A percentile compares a stretch with the other conserved stretches of the same genome.
Evolutionary conservation across 345 rosid species (phyloP).

Genomic region (Angophora floribunda): DNA sequence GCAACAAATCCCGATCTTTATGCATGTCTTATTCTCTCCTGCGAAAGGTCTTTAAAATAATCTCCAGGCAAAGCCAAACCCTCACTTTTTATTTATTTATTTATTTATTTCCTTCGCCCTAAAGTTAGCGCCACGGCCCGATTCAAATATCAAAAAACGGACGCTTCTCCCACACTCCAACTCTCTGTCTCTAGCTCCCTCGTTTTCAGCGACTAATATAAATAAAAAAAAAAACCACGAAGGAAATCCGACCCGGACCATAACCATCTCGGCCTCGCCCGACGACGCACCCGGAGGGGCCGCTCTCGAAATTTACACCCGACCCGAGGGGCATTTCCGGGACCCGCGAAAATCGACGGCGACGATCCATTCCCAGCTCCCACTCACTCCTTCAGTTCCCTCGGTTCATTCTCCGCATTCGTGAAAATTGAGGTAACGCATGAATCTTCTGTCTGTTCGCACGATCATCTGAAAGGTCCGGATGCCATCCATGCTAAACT

Average conservation of each 20-base stretch:
- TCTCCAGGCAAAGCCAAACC: neutral
- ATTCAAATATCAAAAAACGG: neutral
- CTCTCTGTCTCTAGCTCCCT: neutral
- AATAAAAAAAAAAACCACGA: neutral
- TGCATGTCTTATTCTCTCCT: neutral
- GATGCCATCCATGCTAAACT: neutral
- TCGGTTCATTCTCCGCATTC: neutral
- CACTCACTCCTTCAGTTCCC: neutral
- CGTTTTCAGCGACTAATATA: neutral
- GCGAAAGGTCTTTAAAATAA: neutral
- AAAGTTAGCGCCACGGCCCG: neutral
- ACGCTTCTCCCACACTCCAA: neutral
- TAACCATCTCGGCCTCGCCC: neutral
- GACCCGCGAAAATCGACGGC: neutral
- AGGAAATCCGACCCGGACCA: neutral
- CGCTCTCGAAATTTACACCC: neutral
- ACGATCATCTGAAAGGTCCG: neutral
- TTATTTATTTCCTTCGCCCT: neutral
- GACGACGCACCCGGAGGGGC: too few relatives aligned
- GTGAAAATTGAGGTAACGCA: neutral
- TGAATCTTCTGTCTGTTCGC: neutral
- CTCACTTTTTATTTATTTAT: neutral
- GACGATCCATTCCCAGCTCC: neutral
- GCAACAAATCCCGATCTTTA: neutral
- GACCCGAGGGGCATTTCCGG: neutral